phyloP scores from a whole-genome alignment of 108 stramenopile species.

The Fistulifera pelliculosa region DNA sequence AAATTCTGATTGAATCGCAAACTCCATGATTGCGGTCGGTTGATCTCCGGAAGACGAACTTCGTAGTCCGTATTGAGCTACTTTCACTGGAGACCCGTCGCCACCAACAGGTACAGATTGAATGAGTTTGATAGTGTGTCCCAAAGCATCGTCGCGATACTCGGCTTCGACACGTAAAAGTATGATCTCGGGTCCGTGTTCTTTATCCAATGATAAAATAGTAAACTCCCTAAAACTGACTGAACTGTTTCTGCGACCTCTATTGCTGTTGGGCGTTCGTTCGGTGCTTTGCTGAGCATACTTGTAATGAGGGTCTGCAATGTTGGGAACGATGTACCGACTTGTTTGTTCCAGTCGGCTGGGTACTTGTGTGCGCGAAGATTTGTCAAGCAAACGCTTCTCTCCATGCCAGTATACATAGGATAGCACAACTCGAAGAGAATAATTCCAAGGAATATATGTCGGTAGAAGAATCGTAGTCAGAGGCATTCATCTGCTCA shows the following conservation, averaged over 20 bases:
- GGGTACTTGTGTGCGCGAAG: constrained; percentile 47
- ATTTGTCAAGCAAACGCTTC: constrained; percentile 32
- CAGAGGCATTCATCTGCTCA: constrained; percentile 85
- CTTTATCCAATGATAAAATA: constrained; percentile 53
- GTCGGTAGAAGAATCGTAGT: constrained; percentile 92
- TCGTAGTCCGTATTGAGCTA: constrained; percentile 72
- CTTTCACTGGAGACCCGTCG: constrained; percentile 39
- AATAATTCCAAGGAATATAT: constrained; percentile 91
- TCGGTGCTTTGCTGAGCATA: constrained; percentile 56
- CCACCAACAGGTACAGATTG: constrained; percentile 6
- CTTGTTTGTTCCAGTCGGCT: constrained; percentile 37
- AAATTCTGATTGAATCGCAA: constrained; percentile 21
- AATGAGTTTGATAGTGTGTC: constrained; percentile 47
- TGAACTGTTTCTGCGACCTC: constrained; percentile 49
- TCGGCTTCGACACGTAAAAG: constrained; percentile 65
- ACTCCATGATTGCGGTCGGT: constrained; percentile 27
- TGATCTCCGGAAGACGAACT: constrained; percentile 13
- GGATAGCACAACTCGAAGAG: constrained; percentile 92
- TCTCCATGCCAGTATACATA: constrained; percentile 82
- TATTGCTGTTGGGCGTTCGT: constrained; percentile 50
- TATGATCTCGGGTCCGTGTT: constrained; percentile 43
- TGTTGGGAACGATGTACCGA: constrained; percentile 41
- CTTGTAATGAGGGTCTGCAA: constrained; percentile 47
- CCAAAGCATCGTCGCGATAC: constrained; percentile 49
- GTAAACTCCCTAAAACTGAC: constrained; percentile 59